Base-by-base conservation (phyloP, 2,329 filamentous ascomycete genomes). In the Talaromyces albobiverticillius region DNA sequence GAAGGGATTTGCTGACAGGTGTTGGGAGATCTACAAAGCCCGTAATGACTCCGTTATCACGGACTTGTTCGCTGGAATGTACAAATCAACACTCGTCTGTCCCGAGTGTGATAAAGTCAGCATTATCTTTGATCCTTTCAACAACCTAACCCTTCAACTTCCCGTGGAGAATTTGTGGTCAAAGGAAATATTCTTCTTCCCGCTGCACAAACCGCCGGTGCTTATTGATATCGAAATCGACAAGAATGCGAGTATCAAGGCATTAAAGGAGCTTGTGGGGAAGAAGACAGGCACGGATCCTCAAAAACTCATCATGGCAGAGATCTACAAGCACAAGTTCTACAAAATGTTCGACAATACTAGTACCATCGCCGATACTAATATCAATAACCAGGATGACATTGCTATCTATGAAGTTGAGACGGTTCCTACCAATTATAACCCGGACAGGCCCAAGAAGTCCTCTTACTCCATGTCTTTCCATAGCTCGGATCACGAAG, bases 51-150 rank as follows among this genome's bases (percentile, higher is more conserved):
- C 94, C 0, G 88, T 97, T 38, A 89, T 96, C 61, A 93, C 90
- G 54, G 94, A 99, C 67, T 80, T 99, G 10, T 99, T 99, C 71
- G 95, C 90, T 20, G 94, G 94, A 59, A 90, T 97, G 81, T 99
- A 97, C 81, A 96, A 97, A 76, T 97, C 95, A 42, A 97, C 93
- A 0, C 82, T 99, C 59, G 87, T 94, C 59, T 99, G 94, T 67
- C 94, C 94, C 0, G 82, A 82, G 7, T 99, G 94, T 70, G 82
- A 87, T 62, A 99, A 97, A 75, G 88, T 97, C 72, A 96, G 92
- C 81, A 96, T 99, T 64, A 97, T 94, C 0, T 99, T 99, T 66
- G 94, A 99, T 68, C 94, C 94, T 0, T 99, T 95, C 78, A 96
- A 91, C 71, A 94, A 95, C 60, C 76, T 99, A 56, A 96, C 94